Evolutionary conservation across 2,329 filamentous ascomycete species (phyloP).

Genomic region (Stemphylium vesicarium): DNA sequence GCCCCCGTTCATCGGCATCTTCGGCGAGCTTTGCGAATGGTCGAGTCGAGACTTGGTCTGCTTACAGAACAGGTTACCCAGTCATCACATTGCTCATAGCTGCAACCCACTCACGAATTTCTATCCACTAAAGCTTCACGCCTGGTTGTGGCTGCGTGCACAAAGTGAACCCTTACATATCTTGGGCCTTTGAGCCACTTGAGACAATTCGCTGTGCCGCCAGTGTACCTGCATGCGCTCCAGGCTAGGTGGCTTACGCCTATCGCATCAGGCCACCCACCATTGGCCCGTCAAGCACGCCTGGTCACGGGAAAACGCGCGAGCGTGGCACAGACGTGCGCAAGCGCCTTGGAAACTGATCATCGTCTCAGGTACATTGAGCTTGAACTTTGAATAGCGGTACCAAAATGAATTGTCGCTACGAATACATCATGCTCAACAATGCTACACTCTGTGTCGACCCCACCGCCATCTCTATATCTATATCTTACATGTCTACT

Average conservation of each 20-base stretch:
- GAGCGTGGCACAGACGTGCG: constrained; percentile 5
- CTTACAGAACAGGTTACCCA: constrained; percentile 13
- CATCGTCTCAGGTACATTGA: background rate
- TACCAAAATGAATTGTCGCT: background rate
- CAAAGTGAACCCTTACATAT: background rate
- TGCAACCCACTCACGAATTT: background rate
- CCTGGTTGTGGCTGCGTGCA: background rate
- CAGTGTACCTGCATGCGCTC: constrained; percentile 7
- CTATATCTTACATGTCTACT: constrained; percentile 2
- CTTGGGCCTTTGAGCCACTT: background rate
- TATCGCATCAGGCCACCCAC: constrained; percentile 10
- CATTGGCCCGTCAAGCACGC: constrained; percentile 19
- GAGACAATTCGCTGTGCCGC: background rate
- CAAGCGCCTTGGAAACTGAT: constrained; percentile 2
- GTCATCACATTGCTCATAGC: background rate
- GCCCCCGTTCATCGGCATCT: constrained; percentile 22
- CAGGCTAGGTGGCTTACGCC: background rate
- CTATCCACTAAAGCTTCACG: background rate
- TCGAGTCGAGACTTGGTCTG: constrained; percentile 16
- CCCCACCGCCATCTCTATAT: background rate
- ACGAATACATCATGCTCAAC: background rate
- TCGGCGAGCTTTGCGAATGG: constrained; percentile 15
- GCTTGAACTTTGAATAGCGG: background rate
- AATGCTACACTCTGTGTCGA: background rate
- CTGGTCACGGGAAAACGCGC: constrained; percentile 25